Base-by-base conservation (phyloP, 2,329 filamentous ascomycete genomes). In the Acrocalymma vagum region DNA sequence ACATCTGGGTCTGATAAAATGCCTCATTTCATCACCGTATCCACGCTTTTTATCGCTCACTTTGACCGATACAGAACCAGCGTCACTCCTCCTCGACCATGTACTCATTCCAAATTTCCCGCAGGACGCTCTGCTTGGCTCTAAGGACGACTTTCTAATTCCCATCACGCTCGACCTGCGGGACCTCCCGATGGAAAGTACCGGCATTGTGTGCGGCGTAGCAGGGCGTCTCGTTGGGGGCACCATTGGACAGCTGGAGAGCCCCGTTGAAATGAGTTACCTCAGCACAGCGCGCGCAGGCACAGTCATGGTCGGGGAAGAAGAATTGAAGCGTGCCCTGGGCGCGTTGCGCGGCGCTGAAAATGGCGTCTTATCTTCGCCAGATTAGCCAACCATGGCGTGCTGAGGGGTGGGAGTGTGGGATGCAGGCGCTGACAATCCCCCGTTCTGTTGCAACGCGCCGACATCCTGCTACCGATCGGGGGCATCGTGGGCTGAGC, bases 121-220 rank as follows among this genome's bases (percentile, higher is more conserved):
- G 3, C 67, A 69, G 14, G 86, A 88, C 56, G 82, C 90, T 0
- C 74, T 97, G 2, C 82, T 96, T 0, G 91, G 90, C 9, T 81
- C 86, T 46, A 88, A 82, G 30, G 84, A 84, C 37, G 85, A 85
- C 52, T 83, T 83, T 43, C 78, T 92, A 22, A 83, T 95, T 2
- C 91, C 94, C 1, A 94, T 99, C 55, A 93, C 91, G 43, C 79
- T 99, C 3, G 90, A 97, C 58, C 78, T 99, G 17, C 84, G 83
- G 14, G 84, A 83, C 27, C 75, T 97, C 26, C 89, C 93, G 0
- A 79, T 93, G 27, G 90, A 96, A 67, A 91, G 90, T 6, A 95
- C 92, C 0, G 93, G 93, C 15, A 96, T 99, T 42, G 90, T 99
- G 3, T 96, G 92, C 55, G 93, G 94, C 18, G 90, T 99, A 2